Percentiles rank a stretch among this genome's conserved stretches.
phyloP scores from a whole-genome alignment of 2,329 filamentous ascomycete genomes.

The Fusarium sp. region DNA sequence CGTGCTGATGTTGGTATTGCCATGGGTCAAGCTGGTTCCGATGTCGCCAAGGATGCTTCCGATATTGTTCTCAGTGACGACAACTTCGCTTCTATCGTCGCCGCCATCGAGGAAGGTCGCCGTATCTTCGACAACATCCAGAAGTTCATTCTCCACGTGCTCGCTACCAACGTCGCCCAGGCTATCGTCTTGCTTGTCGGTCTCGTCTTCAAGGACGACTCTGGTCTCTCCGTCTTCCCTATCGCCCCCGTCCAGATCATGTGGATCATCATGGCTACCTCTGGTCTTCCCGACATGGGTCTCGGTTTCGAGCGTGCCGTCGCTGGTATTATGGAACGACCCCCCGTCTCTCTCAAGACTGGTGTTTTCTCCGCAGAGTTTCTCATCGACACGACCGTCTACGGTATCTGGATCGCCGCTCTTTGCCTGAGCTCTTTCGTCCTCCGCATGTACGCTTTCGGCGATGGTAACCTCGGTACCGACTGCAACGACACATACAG shows the following conservation, averaged over 20 bases:
- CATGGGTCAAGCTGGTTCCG: conserved; percentile 72
- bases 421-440: conserved; percentile 73
- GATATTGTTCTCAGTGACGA: conserved; percentile 79
- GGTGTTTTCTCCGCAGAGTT: conserved; percentile 77
- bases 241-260: conserved; percentile 81
- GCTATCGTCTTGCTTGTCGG: conserved; percentile 77
- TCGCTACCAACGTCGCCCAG: conserved; percentile 78
- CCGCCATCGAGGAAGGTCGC: conserved; percentile 77
- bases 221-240: conserved; percentile 76
- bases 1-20: conserved; percentile 78
- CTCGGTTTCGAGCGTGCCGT: conserved; percentile 78
- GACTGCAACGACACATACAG: conserved; percentile 71
- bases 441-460: conserved; percentile 73
- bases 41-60: conserved; percentile 73
- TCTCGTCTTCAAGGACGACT: conserved; percentile 75
- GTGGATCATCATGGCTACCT: conserved; percentile 86
- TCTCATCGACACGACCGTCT: conserved; percentile 74
- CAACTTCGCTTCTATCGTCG: conserved; percentile 79
- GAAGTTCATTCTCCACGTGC: conserved; percentile 77
- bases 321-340: conserved; percentile 75
- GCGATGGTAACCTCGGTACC: conserved; percentile 68
- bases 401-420: conserved; percentile 75
- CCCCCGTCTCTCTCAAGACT: conserved; percentile 70
- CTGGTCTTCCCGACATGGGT: conserved; percentile 80
- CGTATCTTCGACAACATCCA: conserved; percentile 82